Evolutionary conservation across 208 protist species (phyloP).

Genomic region (Leishmania tarentolae): DNA sequence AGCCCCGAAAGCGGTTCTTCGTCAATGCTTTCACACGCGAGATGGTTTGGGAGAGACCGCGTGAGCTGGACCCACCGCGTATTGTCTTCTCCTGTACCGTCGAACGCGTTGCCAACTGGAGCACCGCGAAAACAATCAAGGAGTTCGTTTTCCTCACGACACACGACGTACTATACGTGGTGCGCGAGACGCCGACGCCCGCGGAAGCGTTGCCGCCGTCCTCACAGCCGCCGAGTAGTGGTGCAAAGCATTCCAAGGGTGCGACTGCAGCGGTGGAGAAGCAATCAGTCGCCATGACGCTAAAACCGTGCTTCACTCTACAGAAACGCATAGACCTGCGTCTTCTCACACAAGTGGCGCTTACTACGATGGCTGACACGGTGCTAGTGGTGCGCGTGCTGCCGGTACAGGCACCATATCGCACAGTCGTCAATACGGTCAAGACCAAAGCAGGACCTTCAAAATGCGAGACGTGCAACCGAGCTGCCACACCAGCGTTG

Average conservation of each 20-base stretch:
- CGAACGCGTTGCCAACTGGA: constrained; percentile 48
- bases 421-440: constrained; percentile 31
- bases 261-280: not conserved
- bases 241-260: not conserved
- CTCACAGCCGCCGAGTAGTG: not conserved
- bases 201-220: constrained; percentile 1
- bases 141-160: constrained; percentile 42
- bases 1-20: constrained; percentile 53
- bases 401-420: constrained; percentile 49
- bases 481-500: constrained; percentile 33
- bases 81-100: constrained; percentile 50
- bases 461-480: constrained; percentile 35
- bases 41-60: constrained; percentile 42
- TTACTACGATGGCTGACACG: constrained; percentile 68
- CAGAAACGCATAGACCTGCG: constrained; percentile 74
- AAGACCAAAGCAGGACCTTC: constrained; percentile 20
- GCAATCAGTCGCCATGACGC: not conserved
- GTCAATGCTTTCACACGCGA: constrained; percentile 42
- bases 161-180: constrained; percentile 36
- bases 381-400: constrained; percentile 72
- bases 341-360: constrained; percentile 57
- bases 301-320: constrained; percentile 32
- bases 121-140: constrained; percentile 35
- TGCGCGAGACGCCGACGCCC: constrained; percentile 17
- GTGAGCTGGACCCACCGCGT: constrained; percentile 38